phyloP scores from a whole-genome alignment of 768 basidiomycete genomes.

The Tubosaeta sp. region DNA sequence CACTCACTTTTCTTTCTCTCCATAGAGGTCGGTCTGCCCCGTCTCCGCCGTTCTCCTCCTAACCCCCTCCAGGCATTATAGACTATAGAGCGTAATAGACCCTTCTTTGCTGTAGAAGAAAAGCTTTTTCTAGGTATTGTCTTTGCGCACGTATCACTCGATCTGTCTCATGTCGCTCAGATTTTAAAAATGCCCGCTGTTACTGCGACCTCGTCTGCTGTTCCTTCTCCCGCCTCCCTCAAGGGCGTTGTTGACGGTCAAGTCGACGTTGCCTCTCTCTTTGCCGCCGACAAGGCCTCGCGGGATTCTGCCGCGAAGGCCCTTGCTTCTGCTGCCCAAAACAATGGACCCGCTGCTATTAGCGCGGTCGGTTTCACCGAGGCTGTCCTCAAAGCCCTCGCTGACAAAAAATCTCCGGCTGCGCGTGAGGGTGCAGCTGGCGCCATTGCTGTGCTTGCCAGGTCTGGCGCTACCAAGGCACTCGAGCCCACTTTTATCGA shows the following conservation, averaged over 20 bases:
- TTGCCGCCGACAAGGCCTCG: slow-evolving; percentile 79
- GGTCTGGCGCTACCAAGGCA: slow-evolving; percentile 68
- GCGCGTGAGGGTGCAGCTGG: slow-evolving; percentile 85
- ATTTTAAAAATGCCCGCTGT: slow-evolving; percentile 78
- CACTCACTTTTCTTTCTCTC: slow-evolving; percentile 27
- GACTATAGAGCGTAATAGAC: slow-evolving; percentile 52
- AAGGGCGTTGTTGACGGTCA: slow-evolving; percentile 65
- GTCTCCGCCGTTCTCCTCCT: background rate
- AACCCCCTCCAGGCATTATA: slow-evolving; percentile 33
- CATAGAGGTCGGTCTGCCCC: slow-evolving; percentile 31
- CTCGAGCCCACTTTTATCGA: slow-evolving; percentile 88
- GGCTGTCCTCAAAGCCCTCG: slow-evolving; percentile 77
- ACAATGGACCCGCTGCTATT: slow-evolving; percentile 79
- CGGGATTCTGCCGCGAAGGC: slow-evolving; percentile 68
- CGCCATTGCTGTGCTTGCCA: slow-evolving; percentile 62
- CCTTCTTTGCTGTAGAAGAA: slow-evolving; percentile 50
- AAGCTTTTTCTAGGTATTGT: slow-evolving; percentile 41
- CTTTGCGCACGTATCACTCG: background rate
- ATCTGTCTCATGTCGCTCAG: slow-evolving; percentile 27
- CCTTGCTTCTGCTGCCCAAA: slow-evolving; percentile 73
- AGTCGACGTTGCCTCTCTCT: slow-evolving; percentile 72
- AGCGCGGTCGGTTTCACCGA: slow-evolving; percentile 64
- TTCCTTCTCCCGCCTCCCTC: slow-evolving; percentile 64
- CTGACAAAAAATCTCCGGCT: slow-evolving; percentile 93
- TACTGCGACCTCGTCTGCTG: slow-evolving; percentile 56